Evolutionary conservation across 2,329 filamentous ascomycete genomes (phyloP), one percentile per base, ranked within the genome.

Genomic region (Pyrenophora graminea): DNA sequence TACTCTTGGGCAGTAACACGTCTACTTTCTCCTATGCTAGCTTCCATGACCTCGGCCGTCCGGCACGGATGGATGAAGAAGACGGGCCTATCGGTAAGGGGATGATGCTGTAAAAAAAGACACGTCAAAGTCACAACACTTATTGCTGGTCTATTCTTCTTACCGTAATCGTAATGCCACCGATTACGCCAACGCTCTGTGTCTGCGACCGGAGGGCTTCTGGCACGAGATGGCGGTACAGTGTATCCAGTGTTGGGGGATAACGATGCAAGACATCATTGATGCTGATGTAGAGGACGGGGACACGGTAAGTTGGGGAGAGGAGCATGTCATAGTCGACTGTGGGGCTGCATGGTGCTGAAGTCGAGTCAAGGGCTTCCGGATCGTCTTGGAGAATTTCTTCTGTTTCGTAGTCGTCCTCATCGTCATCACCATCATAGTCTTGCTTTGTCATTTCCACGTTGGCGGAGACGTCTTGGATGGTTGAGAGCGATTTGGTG

Each of bases 1-100:
- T 97, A 97, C 63, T 86, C 80, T 64, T 86, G 71, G 5, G 78
- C 72, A 15, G 63, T 74, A 30, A 30, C 4, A 12, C 27, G 12
- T 13, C 2, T 9, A 12, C 10, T 30, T 30, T 30, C 27, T 4
- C 27, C 27, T 5, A 30, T 12, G 74, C 70, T 80, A 77, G 68
- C 79, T 61, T 79, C 79, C 82, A 97, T 89, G 45, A 89, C 89
- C 59, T 93, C 88, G 48, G 88, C 89, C 7, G 94, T 89, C 70
- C 90, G 85, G 75, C 94, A 97, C 19, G 94, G 93, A 76, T 99
- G 94, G 63, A 97, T 82, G 74, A 96, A 97, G 74, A 93, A 97
- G 42, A 85, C 84, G 34, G 91, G 90, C 51, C 86, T 74, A 45
- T 88, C 88, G 51, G 86, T 90, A 52, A 89, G 74, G 45, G 94